These are phyloP conservation scores for Leccinellum luteum DNA, from an alignment of 768 basidiomycete genomes.

Conservation along the genomic window DNA sequence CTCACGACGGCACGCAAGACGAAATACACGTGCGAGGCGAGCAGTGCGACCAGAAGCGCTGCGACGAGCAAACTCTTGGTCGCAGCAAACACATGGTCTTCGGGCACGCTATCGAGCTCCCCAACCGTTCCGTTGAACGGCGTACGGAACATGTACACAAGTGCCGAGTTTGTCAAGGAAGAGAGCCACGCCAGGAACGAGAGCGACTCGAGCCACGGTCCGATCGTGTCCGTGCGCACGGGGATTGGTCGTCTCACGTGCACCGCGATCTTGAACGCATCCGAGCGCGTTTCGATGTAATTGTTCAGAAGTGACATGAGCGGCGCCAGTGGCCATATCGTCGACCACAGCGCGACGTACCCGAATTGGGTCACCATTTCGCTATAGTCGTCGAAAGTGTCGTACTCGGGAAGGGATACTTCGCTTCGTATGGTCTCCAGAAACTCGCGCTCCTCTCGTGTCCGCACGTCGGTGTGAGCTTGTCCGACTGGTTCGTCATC, in stretches of 20 bases:
- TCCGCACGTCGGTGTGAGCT: conserved; percentile 30
- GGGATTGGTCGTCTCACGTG: conserved; percentile 86
- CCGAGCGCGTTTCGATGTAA: conserved; percentile 84
- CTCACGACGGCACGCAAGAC: conserved; percentile 59
- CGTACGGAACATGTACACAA: conserved; percentile 87
- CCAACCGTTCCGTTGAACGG: conserved; percentile 17
- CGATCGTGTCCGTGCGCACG: conserved; percentile 84
- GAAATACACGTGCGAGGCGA: conserved; percentile 85
- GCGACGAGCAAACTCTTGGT: conserved; percentile 55
- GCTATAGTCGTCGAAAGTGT: conserved; percentile 82
- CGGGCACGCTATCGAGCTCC: not conserved
- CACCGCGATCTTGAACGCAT: conserved; percentile 92
- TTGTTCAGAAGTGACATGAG: conserved; percentile 91
- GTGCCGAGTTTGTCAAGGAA: conserved; percentile 82
- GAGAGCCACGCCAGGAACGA: conserved; percentile 88
- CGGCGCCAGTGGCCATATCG: conserved; percentile 92
- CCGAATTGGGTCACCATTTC: conserved; percentile 98
- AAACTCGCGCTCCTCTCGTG: conserved; percentile 71
- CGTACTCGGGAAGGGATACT: conserved; percentile 76
- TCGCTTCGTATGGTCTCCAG: conserved; percentile 76
- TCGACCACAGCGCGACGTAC: conserved; percentile 87
- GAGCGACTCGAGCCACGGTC: conserved; percentile 90
- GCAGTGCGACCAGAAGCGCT: conserved; percentile 70
- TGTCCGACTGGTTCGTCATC: conserved; percentile 52
- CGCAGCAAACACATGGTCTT: conserved; percentile 31